Percentiles rank a stretch among this genome's conserved stretches.
phyloP scores from a whole-genome alignment of 345 rosid genomes.

The Brassica carinata region DNA sequence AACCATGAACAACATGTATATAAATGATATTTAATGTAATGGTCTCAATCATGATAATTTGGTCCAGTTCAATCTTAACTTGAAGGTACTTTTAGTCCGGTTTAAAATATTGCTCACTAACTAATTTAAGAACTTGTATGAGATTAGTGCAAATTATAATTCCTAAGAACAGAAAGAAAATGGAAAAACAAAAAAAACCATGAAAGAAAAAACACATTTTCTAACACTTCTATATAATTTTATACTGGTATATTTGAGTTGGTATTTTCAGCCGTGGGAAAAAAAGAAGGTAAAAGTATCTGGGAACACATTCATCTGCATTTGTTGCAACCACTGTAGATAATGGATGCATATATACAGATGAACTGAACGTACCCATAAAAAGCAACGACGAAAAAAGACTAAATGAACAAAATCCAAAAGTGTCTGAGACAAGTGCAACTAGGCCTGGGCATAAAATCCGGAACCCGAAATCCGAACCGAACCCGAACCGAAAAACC shows the following conservation, averaged over 20 bases:
- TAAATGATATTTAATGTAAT: neutral
- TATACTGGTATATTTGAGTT: neutral
- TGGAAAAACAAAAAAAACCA: neutral
- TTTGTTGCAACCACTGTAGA: conserved; percentile 39
- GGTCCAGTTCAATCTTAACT: neutral
- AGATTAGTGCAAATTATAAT: neutral
- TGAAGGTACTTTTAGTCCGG: neutral
- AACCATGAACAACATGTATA: neutral
- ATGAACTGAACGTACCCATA: conserved; percentile 41
- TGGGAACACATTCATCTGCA: conserved; percentile 40
- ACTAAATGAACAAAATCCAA: conserved; percentile 37
- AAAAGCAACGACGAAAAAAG: conserved; percentile 21
- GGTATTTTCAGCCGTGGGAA: conserved; percentile 16
- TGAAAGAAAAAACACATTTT: neutral
- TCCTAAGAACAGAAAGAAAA: neutral
- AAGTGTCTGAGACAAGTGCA: conserved; percentile 31
- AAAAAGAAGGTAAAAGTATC: neutral
- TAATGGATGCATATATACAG: conserved; percentile 23
- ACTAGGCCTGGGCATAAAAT: neutral
- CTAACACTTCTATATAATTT: neutral
- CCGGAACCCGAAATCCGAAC: no score
- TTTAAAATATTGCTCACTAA: neutral
- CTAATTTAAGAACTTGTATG: neutral
- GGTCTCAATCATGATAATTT: neutral
- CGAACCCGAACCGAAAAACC: no score